Conservation (phyloP, 129 eudicot genomes). For the Glebionis coronaria region DNA sequence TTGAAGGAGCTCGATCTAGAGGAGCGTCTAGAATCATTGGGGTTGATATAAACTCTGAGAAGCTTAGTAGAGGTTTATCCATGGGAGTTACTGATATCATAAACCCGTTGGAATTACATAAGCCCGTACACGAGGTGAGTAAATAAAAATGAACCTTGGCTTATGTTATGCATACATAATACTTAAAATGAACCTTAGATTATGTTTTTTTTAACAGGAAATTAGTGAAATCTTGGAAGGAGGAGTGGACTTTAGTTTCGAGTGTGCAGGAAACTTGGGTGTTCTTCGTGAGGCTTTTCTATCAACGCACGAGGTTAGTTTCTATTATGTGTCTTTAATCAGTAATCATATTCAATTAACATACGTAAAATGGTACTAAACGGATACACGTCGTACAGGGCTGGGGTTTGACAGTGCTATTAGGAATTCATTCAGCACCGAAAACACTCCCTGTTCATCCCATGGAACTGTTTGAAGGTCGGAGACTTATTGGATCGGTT, state of each 20-base stretch:
- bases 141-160: neutral
- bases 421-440: constrained; percentile 60
- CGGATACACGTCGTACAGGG: constrained; percentile 36
- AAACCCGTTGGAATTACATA: constrained; percentile 42
- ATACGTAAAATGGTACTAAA: neutral
- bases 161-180: neutral
- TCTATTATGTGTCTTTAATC: too few relatives aligned
- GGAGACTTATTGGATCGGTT: constrained; percentile 52
- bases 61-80: constrained; percentile 40
- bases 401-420: constrained; percentile 67
- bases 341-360: too few relatives aligned
- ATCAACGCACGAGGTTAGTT: constrained; percentile 54
- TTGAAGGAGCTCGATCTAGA: constrained; percentile 67
- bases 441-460: constrained; percentile 70
- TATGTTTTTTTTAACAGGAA: constrained; percentile 32
- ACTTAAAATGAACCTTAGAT: neutral
- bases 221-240: constrained; percentile 52
- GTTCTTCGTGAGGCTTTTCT: constrained; percentile 67
- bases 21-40: constrained; percentile 73
- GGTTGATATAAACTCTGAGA: constrained; percentile 58
- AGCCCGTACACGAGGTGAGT: constrained; percentile 60
- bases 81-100: constrained; percentile 65
- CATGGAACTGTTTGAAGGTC: constrained; percentile 71
- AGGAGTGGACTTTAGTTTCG: constrained; percentile 64
- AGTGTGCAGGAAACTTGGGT: constrained; percentile 64